Conservation (phyloP, 306 rosid species). For the Fagus sylvatica region DNA sequence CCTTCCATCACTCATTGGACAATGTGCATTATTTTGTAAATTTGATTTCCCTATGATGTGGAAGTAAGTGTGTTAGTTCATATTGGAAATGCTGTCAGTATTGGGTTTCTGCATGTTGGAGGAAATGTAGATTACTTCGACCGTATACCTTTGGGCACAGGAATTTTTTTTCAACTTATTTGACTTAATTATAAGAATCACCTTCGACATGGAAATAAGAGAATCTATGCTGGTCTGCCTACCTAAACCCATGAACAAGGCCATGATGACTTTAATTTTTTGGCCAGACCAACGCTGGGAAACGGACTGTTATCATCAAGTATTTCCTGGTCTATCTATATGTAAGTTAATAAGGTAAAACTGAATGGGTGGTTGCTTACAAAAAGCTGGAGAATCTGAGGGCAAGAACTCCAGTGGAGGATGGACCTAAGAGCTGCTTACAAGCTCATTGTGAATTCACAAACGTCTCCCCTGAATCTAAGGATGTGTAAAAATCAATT, state of each 20-base stretch:
- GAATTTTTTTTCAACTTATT: background rate
- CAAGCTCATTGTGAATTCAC: slow-evolving; percentile 12
- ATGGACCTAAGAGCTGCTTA: slow-evolving; percentile 6
- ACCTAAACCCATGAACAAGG: background rate
- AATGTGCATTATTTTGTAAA: slow-evolving; percentile 14
- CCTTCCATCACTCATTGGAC: slow-evolving; percentile 1
- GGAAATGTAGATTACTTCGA: background rate
- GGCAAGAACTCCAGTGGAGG: background rate
- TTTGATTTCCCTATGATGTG: slow-evolving; percentile 11
- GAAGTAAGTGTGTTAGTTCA: slow-evolving; percentile 3
- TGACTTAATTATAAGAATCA: background rate
- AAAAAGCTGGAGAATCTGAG: background rate
- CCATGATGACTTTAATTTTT: background rate
- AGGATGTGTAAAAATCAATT: slow-evolving; percentile 2
- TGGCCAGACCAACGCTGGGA: background rate
- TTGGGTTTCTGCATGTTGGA: slow-evolving; percentile 5
- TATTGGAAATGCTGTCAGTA: slow-evolving; percentile 9
- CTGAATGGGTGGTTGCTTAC: background rate
- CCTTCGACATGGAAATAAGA: background rate
- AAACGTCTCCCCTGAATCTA: slow-evolving; percentile 9
- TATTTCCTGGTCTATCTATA: background rate
- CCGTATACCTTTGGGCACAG: background rate
- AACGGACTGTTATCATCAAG: background rate
- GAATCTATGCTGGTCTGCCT: background rate
- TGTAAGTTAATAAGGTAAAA: background rate